Evolutionary conservation across 2,329 filamentous ascomycete genomes (phyloP).

Genomic region (Ophiocordyceps unilateralis): DNA sequence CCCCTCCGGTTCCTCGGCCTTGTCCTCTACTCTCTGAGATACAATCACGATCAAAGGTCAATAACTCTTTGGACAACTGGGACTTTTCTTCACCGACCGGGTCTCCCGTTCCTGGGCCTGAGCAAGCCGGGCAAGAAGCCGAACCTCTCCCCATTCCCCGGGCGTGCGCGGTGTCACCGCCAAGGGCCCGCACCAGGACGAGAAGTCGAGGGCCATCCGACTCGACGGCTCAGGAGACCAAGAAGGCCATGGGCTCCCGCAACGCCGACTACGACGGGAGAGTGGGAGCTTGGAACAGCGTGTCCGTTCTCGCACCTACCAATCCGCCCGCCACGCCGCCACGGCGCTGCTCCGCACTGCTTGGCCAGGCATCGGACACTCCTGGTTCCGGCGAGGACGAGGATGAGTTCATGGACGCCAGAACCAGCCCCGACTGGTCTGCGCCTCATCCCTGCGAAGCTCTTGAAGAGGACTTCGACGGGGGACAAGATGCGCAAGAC

Average conservation of each 20-base stretch:
- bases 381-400: slow-evolving; percentile 25
- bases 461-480: background rate
- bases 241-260: slow-evolving; percentile 10
- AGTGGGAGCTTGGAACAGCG: background rate
- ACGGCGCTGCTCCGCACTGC: slow-evolving; percentile 3
- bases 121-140: slow-evolving; percentile 4
- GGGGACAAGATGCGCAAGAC: slow-evolving; percentile 4
- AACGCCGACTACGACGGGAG: slow-evolving; percentile 6
- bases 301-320: background rate
- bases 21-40: slow-evolving; percentile 36
- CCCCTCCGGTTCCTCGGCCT: slow-evolving; percentile 36
- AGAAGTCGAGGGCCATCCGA: slow-evolving; percentile 3
- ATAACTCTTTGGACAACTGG: slow-evolving; percentile 23
- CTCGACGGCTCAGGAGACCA: background rate
- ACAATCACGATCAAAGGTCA: slow-evolving; percentile 25
- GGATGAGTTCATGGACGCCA: slow-evolving; percentile 33
- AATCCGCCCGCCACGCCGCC: slow-evolving; percentile 5
- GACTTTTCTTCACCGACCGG: slow-evolving; percentile 40
- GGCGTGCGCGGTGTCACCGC: slow-evolving; percentile 3
- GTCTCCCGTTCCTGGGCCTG: slow-evolving; percentile 25
- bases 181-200: slow-evolving; percentile 5
- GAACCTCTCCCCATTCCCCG: slow-evolving; percentile 5
- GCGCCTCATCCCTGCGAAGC: background rate
- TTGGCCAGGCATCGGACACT: slow-evolving; percentile 13
- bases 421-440: slow-evolving; percentile 21